Base-by-base conservation (phyloP, 1,284 basidiomycete genomes). In the Earliella scabrosa region DNA sequence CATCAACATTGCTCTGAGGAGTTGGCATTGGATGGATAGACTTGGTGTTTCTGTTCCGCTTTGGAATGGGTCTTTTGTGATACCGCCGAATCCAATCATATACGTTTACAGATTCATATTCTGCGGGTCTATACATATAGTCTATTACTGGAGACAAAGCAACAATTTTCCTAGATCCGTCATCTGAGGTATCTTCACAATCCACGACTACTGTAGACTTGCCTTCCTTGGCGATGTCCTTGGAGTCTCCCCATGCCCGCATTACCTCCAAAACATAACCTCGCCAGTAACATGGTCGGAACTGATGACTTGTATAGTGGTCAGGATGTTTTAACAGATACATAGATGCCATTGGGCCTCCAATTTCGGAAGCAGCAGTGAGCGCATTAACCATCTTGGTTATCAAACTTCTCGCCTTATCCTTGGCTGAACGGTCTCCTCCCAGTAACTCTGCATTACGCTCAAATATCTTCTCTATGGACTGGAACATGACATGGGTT, bases 401-500 rank as follows among this genome's bases (percentile, higher is more conserved):
- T 14, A 74, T 54, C 0, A 74, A 13, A 18, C 52, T 52, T 35
- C 68, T 21, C 10, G 66, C 76, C 3, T 44, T 34, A 10, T 24
- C 68, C 38, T 9, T 1, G 21, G 7, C 11, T 11, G 26, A 26
- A 2, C 16, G 32, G 16, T 4, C 7, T 14, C 31, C 38, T 3
- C 46, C 34, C 6, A 48, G 34, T 6, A 48, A 18, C 38, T 66
- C 61, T 9, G 57, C 18, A 46, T 68, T 63, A 20, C 59, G 65
- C 1, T 60, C 50, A 56, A 73, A 70, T 4, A 73, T 61, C 11
- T 48, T 47, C 32, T 49, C 43, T 9, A 76, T 65, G 16, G 66
- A 53, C n/a, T 73, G 66, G 68, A 76, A 76, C 18, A 74, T 65
- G 1, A 56, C 59, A 59, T 72, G 65, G 2, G 73, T 76, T 43